phyloP scores from a whole-genome alignment of 208 protist species.

The Trypanosoma boissoni region DNA sequence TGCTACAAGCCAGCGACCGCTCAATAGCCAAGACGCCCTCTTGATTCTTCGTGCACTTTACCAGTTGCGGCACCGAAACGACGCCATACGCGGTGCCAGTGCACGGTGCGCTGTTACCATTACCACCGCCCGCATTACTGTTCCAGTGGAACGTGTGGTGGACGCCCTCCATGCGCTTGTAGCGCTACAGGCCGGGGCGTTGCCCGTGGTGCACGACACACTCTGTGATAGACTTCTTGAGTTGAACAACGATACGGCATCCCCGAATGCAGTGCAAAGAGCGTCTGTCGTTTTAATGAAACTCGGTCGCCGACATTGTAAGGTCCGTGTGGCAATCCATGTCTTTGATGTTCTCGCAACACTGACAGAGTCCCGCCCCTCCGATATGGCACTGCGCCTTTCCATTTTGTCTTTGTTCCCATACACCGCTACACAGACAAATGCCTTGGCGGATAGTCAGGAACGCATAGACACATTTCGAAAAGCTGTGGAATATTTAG shows the following conservation, averaged over 20 bases:
- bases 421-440: conserved; percentile 11
- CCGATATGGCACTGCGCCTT: conserved; percentile 38
- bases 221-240: conserved; percentile 49
- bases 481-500: conserved; percentile 4
- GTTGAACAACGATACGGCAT: conserved; percentile 14
- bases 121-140: conserved; percentile 29
- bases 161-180: conserved; percentile 48
- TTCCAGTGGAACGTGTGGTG: conserved; percentile 30
- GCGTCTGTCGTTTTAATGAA: conserved; percentile 56
- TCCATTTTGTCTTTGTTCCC: conserved; percentile 52
- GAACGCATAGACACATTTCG: conserved; percentile 3
- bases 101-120: conserved; percentile 63
- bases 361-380: conserved; percentile 1
- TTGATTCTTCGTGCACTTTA: conserved; percentile 50
- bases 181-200: conserved; percentile 34
- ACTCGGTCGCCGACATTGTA: conserved; percentile 22
- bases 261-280: conserved; percentile 43
- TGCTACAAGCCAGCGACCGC: conserved; percentile 31
- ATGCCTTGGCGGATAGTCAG: too few relatives aligned
- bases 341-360: conserved; percentile 34
- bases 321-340: conserved; percentile 24
- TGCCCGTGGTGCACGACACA: conserved; percentile 44
- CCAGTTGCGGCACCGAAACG: conserved; percentile 31
- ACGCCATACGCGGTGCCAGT: conserved; percentile 38
- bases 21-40: conserved; percentile 59